Evolutionary conservation across 2,329 filamentous ascomycete genomes (phyloP), one percentile per base, ranked within the genome.

Genomic region (Tolypocladium endophyticum): DNA sequence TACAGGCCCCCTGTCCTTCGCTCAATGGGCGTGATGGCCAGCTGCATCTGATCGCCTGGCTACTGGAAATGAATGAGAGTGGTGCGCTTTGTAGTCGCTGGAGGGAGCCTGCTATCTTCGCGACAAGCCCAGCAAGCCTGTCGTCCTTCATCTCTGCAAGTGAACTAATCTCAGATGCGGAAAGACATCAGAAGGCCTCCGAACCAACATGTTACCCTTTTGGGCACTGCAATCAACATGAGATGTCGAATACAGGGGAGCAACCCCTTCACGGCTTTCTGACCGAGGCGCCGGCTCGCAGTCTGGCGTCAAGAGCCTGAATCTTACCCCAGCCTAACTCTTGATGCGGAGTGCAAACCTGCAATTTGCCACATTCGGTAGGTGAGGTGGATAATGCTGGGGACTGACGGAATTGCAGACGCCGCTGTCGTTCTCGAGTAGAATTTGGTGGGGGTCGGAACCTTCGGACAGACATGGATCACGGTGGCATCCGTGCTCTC

Each of bases 301-400:
- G 54, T 7, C 16, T 20, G 54, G 18, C 20, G 35, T 30, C 33
- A 28, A 39, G n/a, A 28, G n/a, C 23, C 53, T 39, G 53, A 55
- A 41, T 35, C 54, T 39, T 9, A 23, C 38, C 23, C 39, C 30
- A 6, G 50, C 30, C 4, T 54, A 20, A 14, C 50, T 36, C 50
- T 36, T 54, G 55, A 57, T 41, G 25, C 55, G 33, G 55, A 45
- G 23, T 30, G 12, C 39, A 47, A 33, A 45, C 56, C 56, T 57
- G 56, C 56, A 57, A 57, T 57, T 47, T 57, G 56, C 56, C 56
- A 25, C n/a, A 50, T 57, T 47, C 20, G 56, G 56, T 18, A 57
- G 55, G 41, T 57, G 56, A 41, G 28, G 23, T 45, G 55, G 18
- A 56, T 30, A 20, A 20, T 28, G 33, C 53, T 55, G 33, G 53